These are phyloP conservation scores for Auxenochlorella pyrenoidosa DNA, from an alignment of 139 green algal genomes.

Conservation along the genomic window DNA sequence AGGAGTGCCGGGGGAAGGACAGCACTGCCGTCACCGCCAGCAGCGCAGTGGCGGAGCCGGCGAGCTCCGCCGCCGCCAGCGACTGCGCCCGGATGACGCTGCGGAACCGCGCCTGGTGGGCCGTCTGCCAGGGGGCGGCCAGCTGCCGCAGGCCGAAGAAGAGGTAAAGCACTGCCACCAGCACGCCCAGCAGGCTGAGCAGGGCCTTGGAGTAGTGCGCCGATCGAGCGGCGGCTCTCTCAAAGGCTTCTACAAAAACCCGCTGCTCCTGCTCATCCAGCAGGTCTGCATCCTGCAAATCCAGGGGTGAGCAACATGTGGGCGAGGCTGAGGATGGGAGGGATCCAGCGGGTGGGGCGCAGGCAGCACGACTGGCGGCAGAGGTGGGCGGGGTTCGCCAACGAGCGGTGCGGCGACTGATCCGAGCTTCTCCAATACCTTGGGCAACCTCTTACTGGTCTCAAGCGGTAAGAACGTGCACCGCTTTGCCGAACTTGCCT, in stretches of 20 bases:
- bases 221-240: neutral
- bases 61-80: constrained; percentile 4
- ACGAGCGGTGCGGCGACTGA: too few species aligned
- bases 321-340: neutral
- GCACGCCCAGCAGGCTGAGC: neutral
- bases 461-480: too few species aligned
- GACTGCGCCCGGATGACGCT: neutral
- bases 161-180: constrained; percentile 4
- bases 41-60: neutral
- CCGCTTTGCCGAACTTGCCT: too few species aligned
- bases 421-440: too few species aligned
- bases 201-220: constrained; percentile 7
- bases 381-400: neutral
- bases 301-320: neutral
- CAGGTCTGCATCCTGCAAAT: constrained; percentile 26
- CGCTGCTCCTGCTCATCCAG: constrained; percentile 46
- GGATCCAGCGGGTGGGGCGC: neutral
- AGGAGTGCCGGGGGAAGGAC: neutral
- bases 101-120: constrained; percentile 9
- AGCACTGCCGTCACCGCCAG: neutral
- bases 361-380: neutral
- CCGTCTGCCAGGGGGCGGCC: neutral
- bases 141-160: constrained; percentile 7
- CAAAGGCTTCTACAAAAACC: constrained; percentile 5
- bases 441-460: too few species aligned